Evolutionary conservation across 2,329 filamentous ascomycete species (phyloP), one percentile per base, ranked within the genome.

Genomic region (Blastomyces parvus): DNA sequence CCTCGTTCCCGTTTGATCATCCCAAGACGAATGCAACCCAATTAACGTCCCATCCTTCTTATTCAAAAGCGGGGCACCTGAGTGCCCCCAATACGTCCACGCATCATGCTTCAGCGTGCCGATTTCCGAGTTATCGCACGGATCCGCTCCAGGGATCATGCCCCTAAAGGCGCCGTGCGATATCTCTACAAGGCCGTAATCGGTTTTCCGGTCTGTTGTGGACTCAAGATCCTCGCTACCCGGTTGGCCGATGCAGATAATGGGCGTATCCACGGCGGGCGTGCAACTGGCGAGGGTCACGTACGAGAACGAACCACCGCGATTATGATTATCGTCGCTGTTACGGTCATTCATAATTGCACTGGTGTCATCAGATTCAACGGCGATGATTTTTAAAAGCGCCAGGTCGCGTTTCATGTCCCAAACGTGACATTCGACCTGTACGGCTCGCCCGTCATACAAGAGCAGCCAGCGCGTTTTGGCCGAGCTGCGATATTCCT

Each of bases 31-130:
- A 73, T 84, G 81, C 65, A 84, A 64, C 1, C 81, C 82, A 0
- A 83, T 70, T 62, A 84, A 67, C 11, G 33, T 67, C 0, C 79
- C 79, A 14, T 71, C 72, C n/a, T 64, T 68, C 38, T 64, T 61
- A 19, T 76, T 69, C n/a, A 83, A 65, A 19, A 84, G 69, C 1
- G 80, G 80, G 5, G 81, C 82, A 2, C 81, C 81, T 27, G 78
- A 82, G 68, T 83, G 81, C 1, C 82, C 82, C 82, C 82, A 83
- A 69, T 83, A 84, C 1, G 81, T 84, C 82, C 82, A 84, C 63
- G 79, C 81, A 67, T 80, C 78, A 68, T 84, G 82, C 75, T 76
- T 80, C 66, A 84, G 66, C 0, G 77, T 77, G 0, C 81, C 82
- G 61, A 84, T 83, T 30, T 81, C 79, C 1, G 74, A 75, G 65